Evolutionary conservation across 1,139 yeast genomes (phyloP).

Genomic region (Saccharomyces hybrid): DNA sequence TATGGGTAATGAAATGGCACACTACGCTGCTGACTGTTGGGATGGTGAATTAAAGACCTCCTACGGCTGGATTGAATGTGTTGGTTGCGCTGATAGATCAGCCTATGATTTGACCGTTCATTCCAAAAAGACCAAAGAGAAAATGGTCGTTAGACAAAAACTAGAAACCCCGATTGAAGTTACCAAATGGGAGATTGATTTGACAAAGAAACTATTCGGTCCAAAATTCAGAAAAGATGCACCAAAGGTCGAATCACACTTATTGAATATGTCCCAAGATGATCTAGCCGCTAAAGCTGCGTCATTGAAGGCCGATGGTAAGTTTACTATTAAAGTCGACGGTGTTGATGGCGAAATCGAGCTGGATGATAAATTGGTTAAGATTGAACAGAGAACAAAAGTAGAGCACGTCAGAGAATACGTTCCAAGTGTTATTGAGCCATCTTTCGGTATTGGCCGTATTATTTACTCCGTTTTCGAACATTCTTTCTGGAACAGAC

Average conservation of each 20-base stretch:
- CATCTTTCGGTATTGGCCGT: constrained; percentile 99
- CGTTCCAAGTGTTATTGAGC: constrained; percentile 97
- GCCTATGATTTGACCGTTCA: constrained; percentile 97
- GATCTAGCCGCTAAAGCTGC: constrained; percentile 72
- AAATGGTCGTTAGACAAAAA: constrained; percentile 86
- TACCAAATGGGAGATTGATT: constrained; percentile 73
- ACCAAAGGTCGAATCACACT: constrained; percentile 79
- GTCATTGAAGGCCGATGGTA: constrained; percentile 58
- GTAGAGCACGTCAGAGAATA: constrained; percentile 91
- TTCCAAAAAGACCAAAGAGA: constrained; percentile 89
- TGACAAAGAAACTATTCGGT: constrained; percentile 93
- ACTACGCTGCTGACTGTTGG: constrained; percentile 99
- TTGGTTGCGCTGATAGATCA: constrained; percentile 98
- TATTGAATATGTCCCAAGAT: constrained; percentile 69
- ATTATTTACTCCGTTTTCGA: constrained; percentile 88
- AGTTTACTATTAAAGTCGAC: constrained; percentile 55
- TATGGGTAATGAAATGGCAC: constrained; percentile 99
- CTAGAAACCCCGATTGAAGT: constrained; percentile 77
- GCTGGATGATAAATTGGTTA: constrained; percentile 62
- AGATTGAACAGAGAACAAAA: constrained; percentile 68
- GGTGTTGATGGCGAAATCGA: constrained; percentile 50
- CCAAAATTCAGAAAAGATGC: constrained; percentile 97
- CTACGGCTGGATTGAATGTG: constrained; percentile 99
- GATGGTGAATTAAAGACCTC: constrained; percentile 95
- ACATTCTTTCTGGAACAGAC: constrained; percentile 93